These are phyloP conservation scores for Miamiensis avidus DNA, from an alignment of 169 alveolate genomes.

Conservation along the genomic window DNA sequence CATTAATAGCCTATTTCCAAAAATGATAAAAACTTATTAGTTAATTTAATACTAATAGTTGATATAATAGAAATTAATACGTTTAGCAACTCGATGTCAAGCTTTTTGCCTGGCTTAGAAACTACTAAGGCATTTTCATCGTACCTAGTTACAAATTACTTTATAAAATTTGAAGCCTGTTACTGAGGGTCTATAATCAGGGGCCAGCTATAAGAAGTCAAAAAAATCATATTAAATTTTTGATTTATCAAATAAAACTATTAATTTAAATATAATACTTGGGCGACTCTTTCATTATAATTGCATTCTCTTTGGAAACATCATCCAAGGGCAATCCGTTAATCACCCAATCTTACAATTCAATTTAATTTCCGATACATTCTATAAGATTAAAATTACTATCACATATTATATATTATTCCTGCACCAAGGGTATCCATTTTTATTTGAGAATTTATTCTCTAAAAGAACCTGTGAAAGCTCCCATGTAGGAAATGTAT, in stretches of 20 bases:
- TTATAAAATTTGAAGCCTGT: constrained; percentile 80
- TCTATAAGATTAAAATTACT: constrained; percentile 65
- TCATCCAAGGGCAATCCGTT: constrained; percentile 84
- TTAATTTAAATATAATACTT: constrained; percentile 1
- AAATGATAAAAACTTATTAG: not conserved
- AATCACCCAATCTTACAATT: constrained; percentile 80
- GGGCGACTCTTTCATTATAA: constrained; percentile 65
- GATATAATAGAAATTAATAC: not conserved
- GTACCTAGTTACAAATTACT: constrained; percentile 60
- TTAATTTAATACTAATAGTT: not conserved
- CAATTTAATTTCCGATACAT: constrained; percentile 75
- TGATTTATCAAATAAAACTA: not conserved
- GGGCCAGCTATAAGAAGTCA: constrained; percentile 73
- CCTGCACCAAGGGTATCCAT: constrained; percentile 72
- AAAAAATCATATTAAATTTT: too few species aligned
- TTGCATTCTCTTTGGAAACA: constrained; percentile 87
- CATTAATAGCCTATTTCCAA: constrained; percentile 10
- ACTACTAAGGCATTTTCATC: constrained; percentile 13
- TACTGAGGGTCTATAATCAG: constrained; percentile 87
- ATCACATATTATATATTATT: constrained; percentile 63
- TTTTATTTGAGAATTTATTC: constrained; percentile 49
- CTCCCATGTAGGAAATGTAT: constrained; percentile 87
- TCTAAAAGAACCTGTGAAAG: constrained; percentile 78
- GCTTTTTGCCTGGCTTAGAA: constrained; percentile 26
- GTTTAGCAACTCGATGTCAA: not conserved